A percentile compares a stretch with the other conserved stretches of the same genome.
These are phyloP conservation scores for Pseudopediastrum boryanum DNA, from an alignment of 139 green algal species.

Conservation along the genomic window DNA sequence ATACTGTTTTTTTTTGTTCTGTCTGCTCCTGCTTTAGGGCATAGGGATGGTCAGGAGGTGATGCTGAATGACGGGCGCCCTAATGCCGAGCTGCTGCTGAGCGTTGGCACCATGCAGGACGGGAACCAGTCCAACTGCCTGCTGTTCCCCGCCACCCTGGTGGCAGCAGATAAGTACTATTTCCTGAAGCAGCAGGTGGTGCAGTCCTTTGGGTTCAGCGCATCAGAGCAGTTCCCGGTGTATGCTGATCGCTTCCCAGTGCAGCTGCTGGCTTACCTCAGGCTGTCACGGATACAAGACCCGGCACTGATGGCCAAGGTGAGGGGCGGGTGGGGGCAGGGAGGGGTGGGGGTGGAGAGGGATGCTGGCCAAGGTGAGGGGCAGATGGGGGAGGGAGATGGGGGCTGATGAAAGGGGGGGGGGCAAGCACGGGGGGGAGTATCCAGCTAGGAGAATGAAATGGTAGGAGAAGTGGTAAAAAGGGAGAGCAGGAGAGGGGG, in stretches of 20 bases:
- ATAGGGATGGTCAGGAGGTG: conserved; percentile 70
- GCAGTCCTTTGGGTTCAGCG: conserved; percentile 63
- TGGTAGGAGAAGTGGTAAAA: too few species aligned
- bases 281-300: conserved; percentile 74
- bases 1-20: too few species aligned
- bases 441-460: too few species aligned
- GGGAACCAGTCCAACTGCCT: conserved; percentile 33
- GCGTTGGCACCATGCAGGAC: conserved; percentile 73
- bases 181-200: conserved; percentile 75
- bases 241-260: conserved; percentile 85
- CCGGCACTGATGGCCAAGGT: conserved; percentile 63
- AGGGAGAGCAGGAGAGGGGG: too few species aligned
- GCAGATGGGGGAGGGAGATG: too few species aligned
- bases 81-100: conserved; percentile 86
- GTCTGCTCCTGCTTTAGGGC: too few species aligned
- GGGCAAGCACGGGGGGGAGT: too few species aligned
- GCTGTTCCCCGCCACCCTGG: conserved; percentile 36
- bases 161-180: conserved; percentile 58
- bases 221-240: conserved; percentile 85
- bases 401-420: too few species aligned
- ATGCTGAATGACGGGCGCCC: conserved; percentile 77
- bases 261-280: conserved; percentile 91
- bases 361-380: too few species aligned
- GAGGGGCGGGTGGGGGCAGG: background rate
- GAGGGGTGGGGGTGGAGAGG: too few species aligned